Conservation (phyloP, 495 filamentous ascomycete species). For the Penicillium cosmopolitanum region DNA sequence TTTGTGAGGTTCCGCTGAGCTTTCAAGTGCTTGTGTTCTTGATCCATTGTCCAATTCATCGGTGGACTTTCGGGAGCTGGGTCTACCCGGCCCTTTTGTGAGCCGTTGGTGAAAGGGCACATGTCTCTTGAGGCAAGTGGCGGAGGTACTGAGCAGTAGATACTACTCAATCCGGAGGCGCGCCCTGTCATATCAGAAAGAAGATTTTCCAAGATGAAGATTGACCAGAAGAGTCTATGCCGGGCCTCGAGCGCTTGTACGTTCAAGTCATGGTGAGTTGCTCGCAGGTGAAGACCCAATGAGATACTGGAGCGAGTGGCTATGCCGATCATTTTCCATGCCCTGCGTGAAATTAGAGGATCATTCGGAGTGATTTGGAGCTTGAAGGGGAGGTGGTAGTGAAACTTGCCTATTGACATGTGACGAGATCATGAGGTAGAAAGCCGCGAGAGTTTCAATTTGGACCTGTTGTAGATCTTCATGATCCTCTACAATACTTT, state of each 20-base stretch:
- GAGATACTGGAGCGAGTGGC: slow-evolving; percentile 52
- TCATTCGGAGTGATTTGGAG: background rate
- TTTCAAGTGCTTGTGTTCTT: background rate
- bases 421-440: slow-evolving; percentile 41
- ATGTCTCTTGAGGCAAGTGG: background rate
- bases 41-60: background rate
- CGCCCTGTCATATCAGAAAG: slow-evolving; percentile 55
- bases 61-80: background rate
- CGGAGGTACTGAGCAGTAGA: slow-evolving; percentile 1
- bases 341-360: slow-evolving; percentile 50
- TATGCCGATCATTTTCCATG: slow-evolving; percentile 55
- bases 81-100: background rate
- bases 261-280: slow-evolving; percentile 24
- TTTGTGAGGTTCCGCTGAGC: background rate
- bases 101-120: background rate
- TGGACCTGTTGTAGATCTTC: slow-evolving; percentile 17
- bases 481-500: slow-evolving; percentile 7
- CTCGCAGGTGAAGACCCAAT: slow-evolving; percentile 57
- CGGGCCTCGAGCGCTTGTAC: slow-evolving; percentile 51
- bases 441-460: slow-evolving; percentile 38
- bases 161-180: slow-evolving; percentile 44
- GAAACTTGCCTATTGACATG: background rate
- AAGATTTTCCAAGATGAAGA: slow-evolving; percentile 53
- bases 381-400: background rate
- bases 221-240: slow-evolving; percentile 56